Percentiles rank a stretch among this genome's conserved stretches.
These are phyloP conservation scores for Myxozyma geophila DNA, from an alignment of 805 yeast species.

Conservation along the genomic window DNA sequence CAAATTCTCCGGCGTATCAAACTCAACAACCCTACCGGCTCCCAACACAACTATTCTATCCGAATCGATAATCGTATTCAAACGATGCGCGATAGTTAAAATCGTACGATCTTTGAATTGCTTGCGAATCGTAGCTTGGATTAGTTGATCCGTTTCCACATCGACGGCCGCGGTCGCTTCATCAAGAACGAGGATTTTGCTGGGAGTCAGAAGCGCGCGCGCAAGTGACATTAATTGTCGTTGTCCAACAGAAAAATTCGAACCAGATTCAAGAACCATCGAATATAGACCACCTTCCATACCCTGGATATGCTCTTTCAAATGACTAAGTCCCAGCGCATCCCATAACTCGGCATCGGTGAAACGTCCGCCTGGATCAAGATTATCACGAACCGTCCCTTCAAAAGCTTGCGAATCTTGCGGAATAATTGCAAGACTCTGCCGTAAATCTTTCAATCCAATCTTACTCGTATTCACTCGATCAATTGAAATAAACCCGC, in stretches of 20 bases:
- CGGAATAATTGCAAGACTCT: slow-evolving; percentile 80
- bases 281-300: slow-evolving; percentile 63
- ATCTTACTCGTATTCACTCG: slow-evolving; percentile 64
- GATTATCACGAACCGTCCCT: slow-evolving; percentile 80
- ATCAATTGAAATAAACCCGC: slow-evolving; percentile 73
- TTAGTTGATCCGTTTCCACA: slow-evolving; percentile 77
- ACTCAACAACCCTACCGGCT: slow-evolving; percentile 74
- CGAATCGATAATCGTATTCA: slow-evolving; percentile 83
- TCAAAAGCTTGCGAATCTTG: slow-evolving; percentile 92
- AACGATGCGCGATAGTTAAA: slow-evolving; percentile 85
- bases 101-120: slow-evolving; percentile 78
- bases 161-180: slow-evolving; percentile 93
- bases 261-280: slow-evolving; percentile 71
- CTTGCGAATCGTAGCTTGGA: slow-evolving; percentile 77
- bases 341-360: slow-evolving; percentile 80
- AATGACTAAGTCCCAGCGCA: slow-evolving; percentile 75
- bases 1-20: slow-evolving; percentile 70
- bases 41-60: slow-evolving; percentile 78
- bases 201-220: slow-evolving; percentile 74
- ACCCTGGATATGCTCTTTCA: slow-evolving; percentile 63
- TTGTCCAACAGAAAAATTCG: slow-evolving; percentile 85
- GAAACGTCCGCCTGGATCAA: slow-evolving; percentile 75
- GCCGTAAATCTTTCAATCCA: slow-evolving; percentile 79
- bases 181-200: slow-evolving; percentile 77
- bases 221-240: slow-evolving; percentile 82